Percentiles rank a stretch among this genome's conserved stretches.
These are phyloP conservation scores for Solanum rostratum DNA, from an alignment of 257 asterid species.

Conservation along the genomic window DNA sequence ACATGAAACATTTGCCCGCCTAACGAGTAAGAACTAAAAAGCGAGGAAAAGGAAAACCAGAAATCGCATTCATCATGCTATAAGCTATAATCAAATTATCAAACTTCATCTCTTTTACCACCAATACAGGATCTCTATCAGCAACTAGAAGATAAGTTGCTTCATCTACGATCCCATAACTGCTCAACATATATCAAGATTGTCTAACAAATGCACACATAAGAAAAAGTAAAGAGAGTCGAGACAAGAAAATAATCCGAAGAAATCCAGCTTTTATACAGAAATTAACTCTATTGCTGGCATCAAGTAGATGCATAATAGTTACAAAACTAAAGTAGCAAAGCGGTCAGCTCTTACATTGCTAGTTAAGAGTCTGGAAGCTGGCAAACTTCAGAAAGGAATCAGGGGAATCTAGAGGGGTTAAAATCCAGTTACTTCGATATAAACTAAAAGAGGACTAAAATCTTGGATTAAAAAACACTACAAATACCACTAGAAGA, in stretches of 20 bases:
- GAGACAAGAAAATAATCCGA: not conserved
- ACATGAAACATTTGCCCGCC: not conserved
- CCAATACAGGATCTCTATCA: not conserved
- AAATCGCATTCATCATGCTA: not conserved
- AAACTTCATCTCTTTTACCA: not conserved
- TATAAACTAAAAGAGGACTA: not conserved
- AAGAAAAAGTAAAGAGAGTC: not conserved
- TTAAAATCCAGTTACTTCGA: not conserved
- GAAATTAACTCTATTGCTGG: not conserved
- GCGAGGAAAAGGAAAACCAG: not conserved
- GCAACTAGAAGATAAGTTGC: not conserved
- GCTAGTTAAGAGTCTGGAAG: not conserved
- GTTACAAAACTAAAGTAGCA: not conserved
- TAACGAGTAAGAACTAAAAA: not conserved
- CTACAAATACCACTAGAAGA: not conserved
- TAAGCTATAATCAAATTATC: not conserved
- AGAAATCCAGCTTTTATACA: not conserved
- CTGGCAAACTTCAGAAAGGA: not conserved
- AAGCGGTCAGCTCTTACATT: not conserved
- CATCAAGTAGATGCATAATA: not conserved
- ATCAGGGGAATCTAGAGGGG: not conserved
- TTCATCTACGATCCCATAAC: not conserved
- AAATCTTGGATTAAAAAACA: not conserved
- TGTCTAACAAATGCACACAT: not conserved
- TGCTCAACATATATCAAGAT: not conserved